These are phyloP conservation scores for Pestalotiopsis sp. DNA, from an alignment of 2,329 filamentous ascomycete species.

Conservation along the genomic window DNA sequence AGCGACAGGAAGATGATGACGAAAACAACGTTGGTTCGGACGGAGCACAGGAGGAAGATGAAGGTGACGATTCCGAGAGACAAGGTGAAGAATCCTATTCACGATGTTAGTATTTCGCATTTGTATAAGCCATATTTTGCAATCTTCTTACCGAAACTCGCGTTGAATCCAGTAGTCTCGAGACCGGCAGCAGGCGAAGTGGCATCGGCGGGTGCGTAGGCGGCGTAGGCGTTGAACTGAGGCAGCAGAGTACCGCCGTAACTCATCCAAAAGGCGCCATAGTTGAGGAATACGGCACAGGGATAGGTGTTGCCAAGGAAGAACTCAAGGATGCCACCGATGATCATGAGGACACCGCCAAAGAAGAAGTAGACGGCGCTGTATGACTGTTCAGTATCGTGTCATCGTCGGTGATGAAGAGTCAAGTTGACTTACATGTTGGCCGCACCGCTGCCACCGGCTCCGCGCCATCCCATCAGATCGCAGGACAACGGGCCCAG, in stretches of 20 bases:
- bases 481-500: slow-evolving; percentile 50
- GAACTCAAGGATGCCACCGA: slow-evolving; percentile 57
- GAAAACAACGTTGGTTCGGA: slow-evolving; percentile 73
- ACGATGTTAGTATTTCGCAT: not conserved
- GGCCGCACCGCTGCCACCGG: slow-evolving; percentile 48
- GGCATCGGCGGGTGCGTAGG: slow-evolving; percentile 38
- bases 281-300: slow-evolving; percentile 56
- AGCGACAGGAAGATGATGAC: slow-evolving; percentile 69
- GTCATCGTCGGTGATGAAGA: not conserved
- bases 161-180: slow-evolving; percentile 50
- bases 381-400: not conserved
- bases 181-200: slow-evolving; percentile 42
- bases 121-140: too few relatives aligned
- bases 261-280: slow-evolving; percentile 57
- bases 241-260: slow-evolving; percentile 58
- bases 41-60: slow-evolving; percentile 68
- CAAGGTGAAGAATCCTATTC: slow-evolving; percentile 58
- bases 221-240: slow-evolving; percentile 50
- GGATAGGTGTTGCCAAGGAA: slow-evolving; percentile 62
- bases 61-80: slow-evolving; percentile 68
- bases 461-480: slow-evolving; percentile 58
- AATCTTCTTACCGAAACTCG: slow-evolving; percentile 49
- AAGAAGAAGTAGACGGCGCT: slow-evolving; percentile 54
- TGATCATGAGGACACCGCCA: slow-evolving; percentile 53
- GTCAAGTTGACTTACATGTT: slow-evolving; percentile 42